phyloP scores from a whole-genome alignment of 2,329 filamentous ascomycete genomes.

The Trichophyton mentagrophytes region DNA sequence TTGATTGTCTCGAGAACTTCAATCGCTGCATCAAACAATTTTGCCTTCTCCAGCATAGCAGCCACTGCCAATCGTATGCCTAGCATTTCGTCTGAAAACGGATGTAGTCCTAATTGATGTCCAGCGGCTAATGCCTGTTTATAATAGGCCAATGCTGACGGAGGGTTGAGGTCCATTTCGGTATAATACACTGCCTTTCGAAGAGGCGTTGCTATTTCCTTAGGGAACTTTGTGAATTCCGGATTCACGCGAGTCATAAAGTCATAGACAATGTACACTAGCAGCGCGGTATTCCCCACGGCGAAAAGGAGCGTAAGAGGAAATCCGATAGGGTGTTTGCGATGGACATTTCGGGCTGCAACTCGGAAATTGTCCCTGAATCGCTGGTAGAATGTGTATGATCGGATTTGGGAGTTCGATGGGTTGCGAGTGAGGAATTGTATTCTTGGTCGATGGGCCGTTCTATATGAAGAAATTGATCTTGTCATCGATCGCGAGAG shows the following conservation, averaged over 20 bases:
- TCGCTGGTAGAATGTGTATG: conserved; percentile 19
- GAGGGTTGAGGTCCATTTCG: conserved; percentile 60
- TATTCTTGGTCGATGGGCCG: not conserved
- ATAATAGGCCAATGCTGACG: conserved; percentile 72
- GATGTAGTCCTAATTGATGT: conserved; percentile 63
- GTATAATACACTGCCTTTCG: conserved; percentile 79
- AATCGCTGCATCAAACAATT: conserved; percentile 56
- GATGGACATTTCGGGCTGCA: conserved; percentile 29
- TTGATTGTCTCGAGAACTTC: conserved; percentile 67
- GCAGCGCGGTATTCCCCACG: conserved; percentile 22
- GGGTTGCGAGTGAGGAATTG: conserved; percentile 1
- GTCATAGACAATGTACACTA: conserved; percentile 32
- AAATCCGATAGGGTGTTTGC: conserved; percentile 32
- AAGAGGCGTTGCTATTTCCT: conserved; percentile 45
- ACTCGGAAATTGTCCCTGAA: conserved; percentile 24
- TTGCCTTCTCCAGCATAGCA: conserved; percentile 63
- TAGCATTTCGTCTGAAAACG: conserved; percentile 79
- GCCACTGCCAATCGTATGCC: conserved; percentile 77
- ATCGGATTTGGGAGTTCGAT: conserved; percentile 14
- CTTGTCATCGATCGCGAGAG: conserved; percentile 1
- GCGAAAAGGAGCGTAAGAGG: conserved; percentile 30
- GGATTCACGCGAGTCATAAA: conserved; percentile 32
- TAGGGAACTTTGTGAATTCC: conserved; percentile 33
- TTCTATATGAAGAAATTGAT: not conserved
- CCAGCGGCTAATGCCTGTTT: conserved; percentile 64